Conservation (phyloP, 2,329 filamentous ascomycete genomes). For the Cordyceps farinosa region DNA sequence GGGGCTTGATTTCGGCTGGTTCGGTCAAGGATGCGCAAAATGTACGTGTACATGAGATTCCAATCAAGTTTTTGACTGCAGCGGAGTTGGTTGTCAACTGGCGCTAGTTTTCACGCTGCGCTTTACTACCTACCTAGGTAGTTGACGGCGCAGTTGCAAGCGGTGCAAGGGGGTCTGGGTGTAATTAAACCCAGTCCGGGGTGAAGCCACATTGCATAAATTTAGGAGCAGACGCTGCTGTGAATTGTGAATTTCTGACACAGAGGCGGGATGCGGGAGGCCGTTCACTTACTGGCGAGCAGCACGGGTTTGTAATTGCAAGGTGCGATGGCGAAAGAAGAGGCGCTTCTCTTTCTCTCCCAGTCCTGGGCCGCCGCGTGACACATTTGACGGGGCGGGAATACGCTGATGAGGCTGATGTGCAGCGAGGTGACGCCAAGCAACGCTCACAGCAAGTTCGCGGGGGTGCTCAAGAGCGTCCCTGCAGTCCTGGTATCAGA, state of each 20-base stretch:
- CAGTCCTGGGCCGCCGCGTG: background rate
- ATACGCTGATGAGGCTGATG: constrained; percentile 10
- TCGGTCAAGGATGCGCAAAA: background rate
- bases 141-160: background rate
- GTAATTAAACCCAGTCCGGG: constrained; percentile 11
- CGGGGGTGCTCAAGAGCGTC: background rate
- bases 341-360: background rate
- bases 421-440: background rate
- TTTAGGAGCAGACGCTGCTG: background rate
- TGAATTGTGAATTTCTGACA: background rate
- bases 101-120: background rate
- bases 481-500: background rate
- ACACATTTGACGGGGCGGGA: constrained; percentile 5
- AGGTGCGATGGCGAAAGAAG: background rate
- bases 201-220: constrained; percentile 6
- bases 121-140: background rate
- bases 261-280: background rate
- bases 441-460: background rate
- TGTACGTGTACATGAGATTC: too few species aligned
- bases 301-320: background rate
- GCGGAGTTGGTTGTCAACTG: background rate
- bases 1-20: background rate
- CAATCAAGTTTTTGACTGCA: background rate
- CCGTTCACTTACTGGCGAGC: background rate
- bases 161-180: background rate